A percentile compares a stretch with the other conserved stretches of the same genome.
Evolutionary conservation across 23 red algal genomes (phyloP).

Genomic region (Cyanidioschyzon merolae): DNA sequence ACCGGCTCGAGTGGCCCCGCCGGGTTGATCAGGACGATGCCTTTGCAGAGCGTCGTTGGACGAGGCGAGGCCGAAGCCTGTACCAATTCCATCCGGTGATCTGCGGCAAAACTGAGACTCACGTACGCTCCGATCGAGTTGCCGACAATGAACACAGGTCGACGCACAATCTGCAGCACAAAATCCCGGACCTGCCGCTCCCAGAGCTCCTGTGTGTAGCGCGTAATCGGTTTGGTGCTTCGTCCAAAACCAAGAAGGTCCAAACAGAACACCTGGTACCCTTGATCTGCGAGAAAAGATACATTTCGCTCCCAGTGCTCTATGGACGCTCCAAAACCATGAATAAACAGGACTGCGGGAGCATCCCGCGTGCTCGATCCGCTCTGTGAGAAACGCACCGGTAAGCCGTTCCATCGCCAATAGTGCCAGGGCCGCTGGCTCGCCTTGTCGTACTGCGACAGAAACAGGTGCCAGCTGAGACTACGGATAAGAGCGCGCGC

Average conservation of each 20-base stretch:
- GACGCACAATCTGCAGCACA: conserved; percentile 50
- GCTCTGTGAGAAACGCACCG: background rate
- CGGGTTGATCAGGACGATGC: conserved; percentile 7
- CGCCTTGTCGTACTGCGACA: background rate
- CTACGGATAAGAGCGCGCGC: background rate
- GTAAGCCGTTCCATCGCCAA: conserved; percentile 1
- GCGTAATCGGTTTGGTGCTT: conserved; percentile 55
- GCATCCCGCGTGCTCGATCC: background rate
- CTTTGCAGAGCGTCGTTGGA: background rate
- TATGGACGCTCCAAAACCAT: conserved; percentile 87
- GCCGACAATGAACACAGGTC: conserved; percentile 56
- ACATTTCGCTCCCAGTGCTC: conserved; percentile 59
- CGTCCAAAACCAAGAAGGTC: conserved; percentile 79
- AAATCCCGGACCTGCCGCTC: conserved; percentile 50
- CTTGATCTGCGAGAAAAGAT: conserved; percentile 1
- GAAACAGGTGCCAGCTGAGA: background rate
- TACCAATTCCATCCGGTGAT: conserved; percentile 34
- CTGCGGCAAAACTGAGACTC: conserved; percentile 36
- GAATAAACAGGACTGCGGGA: conserved; percentile 62
- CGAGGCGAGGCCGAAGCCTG: conserved; percentile 25
- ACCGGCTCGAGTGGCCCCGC: conserved; percentile 6
- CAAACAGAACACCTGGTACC: conserved; percentile 61
- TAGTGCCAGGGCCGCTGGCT: background rate
- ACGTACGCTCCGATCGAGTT: conserved; percentile 90
- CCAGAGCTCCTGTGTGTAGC: conserved; percentile 75